Evolutionary conservation across 768 basidiomycete genomes (phyloP), one percentile per base, ranked within the genome.

Genomic region (Phanerodontia chrysosporium): DNA sequence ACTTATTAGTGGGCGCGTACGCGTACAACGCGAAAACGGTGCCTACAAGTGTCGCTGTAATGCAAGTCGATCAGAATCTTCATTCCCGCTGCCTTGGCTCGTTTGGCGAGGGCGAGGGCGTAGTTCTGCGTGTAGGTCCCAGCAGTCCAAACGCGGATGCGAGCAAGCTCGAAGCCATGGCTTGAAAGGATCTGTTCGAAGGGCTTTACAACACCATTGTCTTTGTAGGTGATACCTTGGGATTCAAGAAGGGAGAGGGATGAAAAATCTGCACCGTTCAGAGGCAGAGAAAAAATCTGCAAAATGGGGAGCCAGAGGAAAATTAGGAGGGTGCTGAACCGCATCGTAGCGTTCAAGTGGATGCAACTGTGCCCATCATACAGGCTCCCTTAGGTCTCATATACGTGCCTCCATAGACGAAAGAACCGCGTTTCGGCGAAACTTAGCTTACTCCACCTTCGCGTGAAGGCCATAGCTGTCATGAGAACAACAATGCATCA

Each of bases 111-210:
- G 0, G 75, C 74, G 24, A 87, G 72, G 0, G 76, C 83, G 62
- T 84, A 83, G 36, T 66, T 70, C 55, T 83, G 67, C 62, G 78
- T 80, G 65, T 85, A 85, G 59, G 75, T 75, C n/a, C 80, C 82
- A 60, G 82, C 80, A 0, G 83, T 85, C 85, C 85, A 87, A 28
- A 87, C 70, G 13, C 85, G 74, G 46, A 85, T 80, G 13, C 85
- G 79, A 9, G 81, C 84, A 7, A 83, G 71, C 61, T 85, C 86
- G 46, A 76, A 73, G 30, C 84, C 85, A 59, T 83, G 79, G 49
- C 76, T 76, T 12, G 69, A 69, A 7, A 85, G 71, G 55, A 87
- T 86, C 0, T 72, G 76, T 64, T 87, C 84, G 58, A 84, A 78
- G 1, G 71, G 62, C 49, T 65, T 58, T 8, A 64, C 63, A 30